These are phyloP conservation scores for Amylocarpus encephaloides DNA, from an alignment of 2,329 filamentous ascomycete genomes.

Conservation along the genomic window DNA sequence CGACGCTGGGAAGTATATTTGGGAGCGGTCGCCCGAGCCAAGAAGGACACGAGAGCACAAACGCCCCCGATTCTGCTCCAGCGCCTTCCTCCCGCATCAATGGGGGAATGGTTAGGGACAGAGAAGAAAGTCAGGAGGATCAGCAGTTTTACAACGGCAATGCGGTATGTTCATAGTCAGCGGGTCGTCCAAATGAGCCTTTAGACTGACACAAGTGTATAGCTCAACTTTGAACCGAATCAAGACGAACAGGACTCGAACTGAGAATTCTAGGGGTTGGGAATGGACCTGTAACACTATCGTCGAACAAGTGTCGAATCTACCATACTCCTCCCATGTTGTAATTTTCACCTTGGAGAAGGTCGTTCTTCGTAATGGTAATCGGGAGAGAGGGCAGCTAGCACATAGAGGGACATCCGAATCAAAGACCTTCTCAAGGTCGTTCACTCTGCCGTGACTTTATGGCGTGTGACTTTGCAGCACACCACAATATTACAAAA, in stretches of 20 bases:
- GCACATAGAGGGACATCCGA: no score
- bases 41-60: background rate
- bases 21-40: conserved; percentile 32
- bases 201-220: conserved; percentile 4
- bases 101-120: conserved; percentile 47
- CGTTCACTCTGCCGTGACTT: no score
- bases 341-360: no score
- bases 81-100: conserved; percentile 32
- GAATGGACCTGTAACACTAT: no score
- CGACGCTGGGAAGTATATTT: conserved; percentile 38
- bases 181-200: background rate
- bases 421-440: no score
- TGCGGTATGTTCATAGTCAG: conserved; percentile 47
- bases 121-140: conserved; percentile 47
- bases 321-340: no score
- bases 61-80: background rate
- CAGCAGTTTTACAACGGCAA: conserved; percentile 88
- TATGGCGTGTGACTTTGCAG: no score
- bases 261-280: background rate
- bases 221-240: conserved; percentile 30
- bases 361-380: no score
- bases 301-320: no score
- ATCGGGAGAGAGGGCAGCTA: no score
- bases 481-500: no score
- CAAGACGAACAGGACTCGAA: conserved; percentile 24